phyloP scores from a whole-genome alignment of 106 monocot species.

The Acanthochlamys bracteata region DNA sequence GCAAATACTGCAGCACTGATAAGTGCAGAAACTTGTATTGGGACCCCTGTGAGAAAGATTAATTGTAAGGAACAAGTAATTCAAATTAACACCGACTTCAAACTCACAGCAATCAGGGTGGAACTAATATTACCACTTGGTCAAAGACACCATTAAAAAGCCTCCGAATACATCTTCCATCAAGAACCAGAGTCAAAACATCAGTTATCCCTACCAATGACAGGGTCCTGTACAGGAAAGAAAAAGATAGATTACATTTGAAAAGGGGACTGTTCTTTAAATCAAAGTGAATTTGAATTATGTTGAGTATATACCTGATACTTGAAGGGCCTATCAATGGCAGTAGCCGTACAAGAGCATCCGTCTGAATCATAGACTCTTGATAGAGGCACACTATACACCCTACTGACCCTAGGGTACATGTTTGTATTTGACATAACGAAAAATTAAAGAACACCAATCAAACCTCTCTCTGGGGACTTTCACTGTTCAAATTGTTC shows the following conservation, averaged over 20 bases:
- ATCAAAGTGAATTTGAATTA: not conserved
- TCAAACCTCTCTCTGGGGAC: conserved; percentile 68
- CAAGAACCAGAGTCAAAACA: conserved; percentile 82
- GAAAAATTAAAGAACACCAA: too few species aligned
- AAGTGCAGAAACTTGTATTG: conserved; percentile 73
- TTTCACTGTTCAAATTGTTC: conserved; percentile 48
- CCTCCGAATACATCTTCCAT: conserved; percentile 95
- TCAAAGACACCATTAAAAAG: conserved; percentile 80
- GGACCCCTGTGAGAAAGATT: conserved; percentile 42
- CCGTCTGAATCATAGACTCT: too few species aligned
- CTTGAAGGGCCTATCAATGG: conserved; percentile 84
- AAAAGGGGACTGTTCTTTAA: not conserved
- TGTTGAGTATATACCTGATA: conserved; percentile 40
- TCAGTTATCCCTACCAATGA: conserved; percentile 75
- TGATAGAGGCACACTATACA: too few species aligned
- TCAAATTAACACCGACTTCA: not conserved
- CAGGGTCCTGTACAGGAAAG: conserved; percentile 48
- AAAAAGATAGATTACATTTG: not conserved
- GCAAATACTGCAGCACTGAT: conserved; percentile 79
- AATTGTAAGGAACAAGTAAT: not conserved
- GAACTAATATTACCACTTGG: conserved; percentile 58
- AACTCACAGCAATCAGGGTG: not conserved
- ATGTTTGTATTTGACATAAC: conserved; percentile 67
- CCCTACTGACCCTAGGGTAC: conserved; percentile 66
- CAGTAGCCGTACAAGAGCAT: conserved; percentile 25